These are phyloP conservation scores for Penicillium cataractarum DNA, from an alignment of 495 filamentous ascomycete species.

Conservation along the genomic window DNA sequence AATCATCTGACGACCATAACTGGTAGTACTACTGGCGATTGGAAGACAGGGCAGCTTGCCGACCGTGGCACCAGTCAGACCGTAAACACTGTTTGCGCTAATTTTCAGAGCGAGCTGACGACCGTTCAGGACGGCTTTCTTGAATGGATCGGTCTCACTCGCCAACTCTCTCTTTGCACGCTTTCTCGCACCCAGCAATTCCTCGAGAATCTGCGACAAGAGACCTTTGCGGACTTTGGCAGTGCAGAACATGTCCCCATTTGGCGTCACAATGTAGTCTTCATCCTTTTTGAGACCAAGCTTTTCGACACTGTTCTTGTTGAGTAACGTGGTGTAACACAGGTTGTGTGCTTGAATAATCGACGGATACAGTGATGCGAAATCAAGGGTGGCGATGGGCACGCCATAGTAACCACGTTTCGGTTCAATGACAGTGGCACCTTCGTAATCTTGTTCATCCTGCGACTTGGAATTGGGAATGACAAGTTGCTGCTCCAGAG, in stretches of 20 bases:
- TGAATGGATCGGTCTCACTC: constrained; percentile 91
- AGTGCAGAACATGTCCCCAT: constrained; percentile 91
- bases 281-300: constrained; percentile 76
- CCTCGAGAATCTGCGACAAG: constrained; percentile 92
- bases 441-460: constrained; percentile 86
- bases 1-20: constrained; percentile 97
- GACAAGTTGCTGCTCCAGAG: constrained; percentile 86
- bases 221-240: constrained; percentile 88
- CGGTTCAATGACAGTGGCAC: constrained; percentile 97
- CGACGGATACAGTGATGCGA: constrained; percentile 96
- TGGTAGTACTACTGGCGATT: constrained; percentile 95
- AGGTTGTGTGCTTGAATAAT: constrained; percentile 99
- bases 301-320: constrained; percentile 75
- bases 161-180: constrained; percentile 90
- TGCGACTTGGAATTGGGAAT: constrained; percentile 79
- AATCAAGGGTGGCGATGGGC: constrained; percentile 97
- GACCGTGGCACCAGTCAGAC: constrained; percentile 92
- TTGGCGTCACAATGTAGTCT: constrained; percentile 95
- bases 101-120: constrained; percentile 95
- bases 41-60: constrained; percentile 94
- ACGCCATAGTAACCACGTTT: constrained; percentile 89
- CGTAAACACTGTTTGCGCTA: constrained; percentile 98
- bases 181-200: constrained; percentile 86
- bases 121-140: constrained; percentile 96
- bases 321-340: constrained; percentile 94